Percentiles rank a stretch among this genome's conserved stretches.
These are phyloP conservation scores for Ascochyta fabae DNA, from an alignment of 2,329 filamentous ascomycete genomes.

Conservation along the genomic window DNA sequence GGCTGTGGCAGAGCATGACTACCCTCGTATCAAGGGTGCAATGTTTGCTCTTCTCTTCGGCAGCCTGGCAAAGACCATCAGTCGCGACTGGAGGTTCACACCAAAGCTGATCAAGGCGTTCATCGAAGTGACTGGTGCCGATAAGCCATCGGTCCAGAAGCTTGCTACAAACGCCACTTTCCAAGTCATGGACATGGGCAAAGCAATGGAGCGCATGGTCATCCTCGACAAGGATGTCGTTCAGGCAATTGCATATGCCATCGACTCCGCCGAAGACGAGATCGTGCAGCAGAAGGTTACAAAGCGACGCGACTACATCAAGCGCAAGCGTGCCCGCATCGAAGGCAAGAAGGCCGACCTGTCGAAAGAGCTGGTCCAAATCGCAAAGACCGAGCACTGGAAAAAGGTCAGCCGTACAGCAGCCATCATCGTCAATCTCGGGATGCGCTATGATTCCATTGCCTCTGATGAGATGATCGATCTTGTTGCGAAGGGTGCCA, in stretches of 20 bases:
- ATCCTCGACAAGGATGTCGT: conserved; percentile 76
- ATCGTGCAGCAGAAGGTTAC: conserved; percentile 68
- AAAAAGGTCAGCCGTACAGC: conserved; percentile 91
- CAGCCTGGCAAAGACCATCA: conserved; percentile 83
- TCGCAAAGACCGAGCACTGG: conserved; percentile 86
- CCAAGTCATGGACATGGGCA: conserved; percentile 89
- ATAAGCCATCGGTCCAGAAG: conserved; percentile 93
- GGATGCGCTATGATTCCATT: conserved; percentile 88
- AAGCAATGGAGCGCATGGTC: conserved; percentile 84
- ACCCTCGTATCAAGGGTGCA: conserved; percentile 91
- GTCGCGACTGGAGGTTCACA: conserved; percentile 93
- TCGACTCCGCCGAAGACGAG: conserved; percentile 50
- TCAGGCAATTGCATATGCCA: conserved; percentile 62
- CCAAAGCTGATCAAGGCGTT: conserved; percentile 89
- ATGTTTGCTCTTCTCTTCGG: conserved; percentile 91
- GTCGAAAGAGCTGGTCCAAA: conserved; percentile 79
- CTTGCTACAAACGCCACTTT: conserved; percentile 82
- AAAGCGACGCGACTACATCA: conserved; percentile 74
- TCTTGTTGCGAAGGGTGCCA: conserved; percentile 79
- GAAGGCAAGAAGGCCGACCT: conserved; percentile 83
- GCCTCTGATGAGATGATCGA: conserved; percentile 83
- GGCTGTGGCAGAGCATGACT: conserved; percentile 80
- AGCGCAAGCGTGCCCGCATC: conserved; percentile 75
- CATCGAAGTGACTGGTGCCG: conserved; percentile 85
- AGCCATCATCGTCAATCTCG: conserved; percentile 88